Base-by-base conservation (phyloP, 768 basidiomycete species). In the Mycena indigotica region DNA sequence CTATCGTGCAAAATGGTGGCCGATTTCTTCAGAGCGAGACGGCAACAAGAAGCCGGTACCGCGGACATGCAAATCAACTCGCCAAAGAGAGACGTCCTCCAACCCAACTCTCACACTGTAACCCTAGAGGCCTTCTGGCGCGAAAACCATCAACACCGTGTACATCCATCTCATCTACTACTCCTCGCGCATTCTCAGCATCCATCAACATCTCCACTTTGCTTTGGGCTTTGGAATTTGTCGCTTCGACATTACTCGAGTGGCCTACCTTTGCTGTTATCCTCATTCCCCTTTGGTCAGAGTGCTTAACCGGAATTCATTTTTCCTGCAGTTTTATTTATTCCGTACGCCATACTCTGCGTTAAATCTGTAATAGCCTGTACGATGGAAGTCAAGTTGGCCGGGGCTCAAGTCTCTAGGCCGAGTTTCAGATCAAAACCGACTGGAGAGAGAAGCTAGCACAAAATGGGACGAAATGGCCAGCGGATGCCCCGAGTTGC, bases 351-450 rank as follows among this genome's bases (percentile, higher is more conserved):
- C 26, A 5, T 15, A 12, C 25, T 29, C 35, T 5, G 15, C 52
- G 53, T 54, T 56, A 55, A 58, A 63, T 58, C 57, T 63, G 62
- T 63, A 63, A 60, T 63, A 49, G 57, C 50, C 28, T 60, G 58
- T 63, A 63, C 57, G 41, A 58, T 30, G 52, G 32, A 61, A 53
- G 46, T 38, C 56, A 50, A 45, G 51, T 32, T 44, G 28, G 49
- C 4, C 4, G 32, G 49, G 38, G 50, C 28, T 49, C 40, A 52
- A 38, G 29, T 41, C 12, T 38, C 41, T 8, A 21, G 5, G 15
- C 21, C 13, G 41, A 23, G 41, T 44, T 44, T 44, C 41, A 44
- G 21, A n/a, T n/a, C n/a, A n/a, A n/a, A n/a, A n/a, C n/a, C n/a
- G n/a, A n/a, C n/a, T n/a, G n/a, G n/a, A 8, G 32, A 17, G 32